Base-by-base conservation (phyloP, 495 filamentous ascomycete genomes). In the Neurospora pannonica region DNA sequence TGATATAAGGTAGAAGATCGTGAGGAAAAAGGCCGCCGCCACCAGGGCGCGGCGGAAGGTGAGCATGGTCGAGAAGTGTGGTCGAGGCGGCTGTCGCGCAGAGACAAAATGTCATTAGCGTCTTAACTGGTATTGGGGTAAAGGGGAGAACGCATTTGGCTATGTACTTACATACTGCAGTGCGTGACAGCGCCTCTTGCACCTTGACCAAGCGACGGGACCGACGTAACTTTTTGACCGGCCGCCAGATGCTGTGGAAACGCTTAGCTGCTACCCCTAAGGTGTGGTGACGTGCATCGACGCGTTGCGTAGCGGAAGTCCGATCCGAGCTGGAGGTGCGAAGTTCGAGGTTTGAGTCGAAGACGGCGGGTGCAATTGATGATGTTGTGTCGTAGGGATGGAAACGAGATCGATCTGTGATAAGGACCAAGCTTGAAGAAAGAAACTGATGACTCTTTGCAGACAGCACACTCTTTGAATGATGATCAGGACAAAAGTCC, bases 1-100 rank as follows among this genome's bases (percentile, higher is more conserved):
- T 70, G 89, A 88, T 69, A 94, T 86, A 78, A 97, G 82, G 82
- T 91, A 88, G 77, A 97, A 84, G 78, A 92, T 85, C 38, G 88
- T 87, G 75, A 97, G 78, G 74, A 97, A 76, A 80, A 89, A 86
- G 74, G 87, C 85, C 46, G 93, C 90, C 39, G 90, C 85, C 75
- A 95, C 79, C 42, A 95, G 83, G 76, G 91, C 90, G 82, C 91
- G 90, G 77, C 90, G 88, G 78, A 94, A 93, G 72, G 92, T 92
- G 76, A 94, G 78, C 85, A 87, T 86, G 38, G 54, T 76, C 70
- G 34, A 71, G 62, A 38, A 70, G 37, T 71, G 60, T 34, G 54
- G 46, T 73, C 28, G 72, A 38, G 42, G 71, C 43, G 34, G 42
- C 43, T 69, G 74, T 76, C 28, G 34, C 38, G 40, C 74, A 67